A percentile compares a stretch with the other conserved stretches of the same genome.
phyloP scores from a whole-genome alignment of 2,329 filamentous ascomycete species.

The Penicillium sp. region DNA sequence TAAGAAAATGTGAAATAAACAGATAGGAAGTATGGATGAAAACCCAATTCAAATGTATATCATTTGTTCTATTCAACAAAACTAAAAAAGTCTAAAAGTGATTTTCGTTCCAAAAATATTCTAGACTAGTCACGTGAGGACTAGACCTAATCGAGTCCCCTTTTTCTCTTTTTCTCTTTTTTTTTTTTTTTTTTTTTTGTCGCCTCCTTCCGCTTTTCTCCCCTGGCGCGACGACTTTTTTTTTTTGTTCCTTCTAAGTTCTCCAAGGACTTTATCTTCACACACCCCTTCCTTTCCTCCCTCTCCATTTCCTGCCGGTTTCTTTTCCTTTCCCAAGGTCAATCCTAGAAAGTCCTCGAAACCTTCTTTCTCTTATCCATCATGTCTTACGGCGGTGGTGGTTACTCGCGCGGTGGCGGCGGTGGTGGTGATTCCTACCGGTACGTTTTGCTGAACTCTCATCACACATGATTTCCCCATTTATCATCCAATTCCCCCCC shows the following conservation, averaged over 20 bases:
- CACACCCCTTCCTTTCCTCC: background rate
- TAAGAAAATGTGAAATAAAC: slow-evolving; percentile 11
- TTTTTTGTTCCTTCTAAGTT: slow-evolving; percentile 1
- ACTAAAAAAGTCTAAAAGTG: background rate
- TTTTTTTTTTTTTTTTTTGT: slow-evolving; percentile 11
- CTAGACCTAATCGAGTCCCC: slow-evolving; percentile 29
- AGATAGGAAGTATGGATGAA: background rate
- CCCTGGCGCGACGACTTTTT: slow-evolving; percentile 6
- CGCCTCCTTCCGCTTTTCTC: slow-evolving; percentile 20
- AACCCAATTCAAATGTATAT: background rate
- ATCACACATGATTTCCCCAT: background rate
- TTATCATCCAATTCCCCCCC: background rate
- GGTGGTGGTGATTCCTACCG: slow-evolving; percentile 51
- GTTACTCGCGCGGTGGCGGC: slow-evolving; percentile 49
- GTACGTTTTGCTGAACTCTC: slow-evolving; percentile 28
- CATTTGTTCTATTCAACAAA: background rate
- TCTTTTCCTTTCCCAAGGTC: slow-evolving; percentile 11
- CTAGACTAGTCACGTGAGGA: background rate
- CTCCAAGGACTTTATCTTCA: background rate
- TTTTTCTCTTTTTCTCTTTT: slow-evolving; percentile 3
- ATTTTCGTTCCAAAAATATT: background rate
- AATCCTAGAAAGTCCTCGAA: background rate
- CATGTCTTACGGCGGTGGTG: slow-evolving; percentile 68
- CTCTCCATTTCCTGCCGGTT: slow-evolving; percentile 21
- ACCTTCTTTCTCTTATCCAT: slow-evolving; percentile 26